Evolutionary conservation across 2,329 filamentous ascomycete genomes (phyloP).

Genomic region (Monilinia vaccinii-corymbosi): DNA sequence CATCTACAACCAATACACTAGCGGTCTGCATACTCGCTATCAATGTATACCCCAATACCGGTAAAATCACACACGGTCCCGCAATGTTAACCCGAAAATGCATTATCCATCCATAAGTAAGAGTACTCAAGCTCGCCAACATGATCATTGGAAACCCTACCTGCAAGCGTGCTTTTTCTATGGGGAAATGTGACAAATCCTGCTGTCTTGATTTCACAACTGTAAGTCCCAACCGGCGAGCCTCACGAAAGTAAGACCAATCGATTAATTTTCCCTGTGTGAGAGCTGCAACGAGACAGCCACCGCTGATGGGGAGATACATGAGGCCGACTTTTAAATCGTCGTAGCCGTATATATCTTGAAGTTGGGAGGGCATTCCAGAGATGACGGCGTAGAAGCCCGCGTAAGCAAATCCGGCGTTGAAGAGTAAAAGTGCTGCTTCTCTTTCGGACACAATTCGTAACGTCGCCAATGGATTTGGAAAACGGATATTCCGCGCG

Average conservation of each 20-base stretch:
- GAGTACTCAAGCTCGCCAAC: conserved; percentile 38
- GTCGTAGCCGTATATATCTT: conserved; percentile 16
- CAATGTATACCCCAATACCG: conserved; percentile 39
- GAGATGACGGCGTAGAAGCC: conserved; percentile 41
- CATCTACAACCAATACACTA: conserved; percentile 46
- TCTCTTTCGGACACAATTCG: conserved; percentile 36
- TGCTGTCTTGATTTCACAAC: conserved; percentile 44
- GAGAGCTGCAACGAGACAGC: conserved; percentile 39
- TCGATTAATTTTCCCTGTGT: conserved; percentile 46
- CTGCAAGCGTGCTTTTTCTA: conserved; percentile 43
- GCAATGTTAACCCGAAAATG: conserved; percentile 36
- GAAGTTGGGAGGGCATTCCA: conserved; percentile 39
- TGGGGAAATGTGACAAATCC: conserved; percentile 40
- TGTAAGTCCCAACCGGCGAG: conserved; percentile 41
- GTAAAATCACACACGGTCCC: conserved; percentile 38
- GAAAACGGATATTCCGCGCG: conserved; percentile 24
- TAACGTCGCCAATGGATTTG: conserved; percentile 36
- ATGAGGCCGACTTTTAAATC: conserved; percentile 16
- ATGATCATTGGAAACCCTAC: conserved; percentile 42
- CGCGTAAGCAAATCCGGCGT: conserved; percentile 43
- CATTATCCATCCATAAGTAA: conserved; percentile 45
- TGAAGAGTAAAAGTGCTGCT: conserved; percentile 32
- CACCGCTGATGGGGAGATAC: conserved; percentile 35
- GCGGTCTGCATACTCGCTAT: conserved; percentile 44
- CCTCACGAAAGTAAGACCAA: conserved; percentile 57